Percentiles rank a stretch among this genome's conserved stretches.
phyloP scores from a whole-genome alignment of 805 yeast genomes.

The Zygoascus tannicola region DNA sequence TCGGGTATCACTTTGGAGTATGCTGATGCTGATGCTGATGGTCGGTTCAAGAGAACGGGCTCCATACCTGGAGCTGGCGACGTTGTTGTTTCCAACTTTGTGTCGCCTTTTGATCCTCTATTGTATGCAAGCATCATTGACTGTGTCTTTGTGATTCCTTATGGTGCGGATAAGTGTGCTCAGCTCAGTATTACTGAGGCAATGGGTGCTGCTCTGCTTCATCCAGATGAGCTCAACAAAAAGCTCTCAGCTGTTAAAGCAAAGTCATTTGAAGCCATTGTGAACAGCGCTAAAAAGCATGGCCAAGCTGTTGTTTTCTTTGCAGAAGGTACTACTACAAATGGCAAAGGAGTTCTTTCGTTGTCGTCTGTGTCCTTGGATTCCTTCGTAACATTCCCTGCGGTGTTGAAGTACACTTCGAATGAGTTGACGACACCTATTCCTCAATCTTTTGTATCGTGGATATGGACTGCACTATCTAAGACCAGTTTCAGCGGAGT shows the following conservation, averaged over 20 bases:
- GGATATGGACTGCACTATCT: conserved; percentile 19
- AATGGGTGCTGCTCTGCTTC: neutral
- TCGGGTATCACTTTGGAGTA: conserved; percentile 1
- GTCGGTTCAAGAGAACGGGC: neutral
- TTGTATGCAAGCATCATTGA: conserved; percentile 26
- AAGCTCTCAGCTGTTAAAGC: conserved; percentile 7
- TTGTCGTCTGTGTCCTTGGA: conserved; percentile 30
- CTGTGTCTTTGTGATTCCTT: conserved; percentile 34
- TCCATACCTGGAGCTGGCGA: conserved; percentile 37
- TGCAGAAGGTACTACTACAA: conserved; percentile 79
- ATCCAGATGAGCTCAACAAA: neutral
- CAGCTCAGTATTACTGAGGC: neutral
- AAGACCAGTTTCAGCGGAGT: conserved; percentile 20
- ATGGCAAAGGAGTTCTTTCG: conserved; percentile 67
- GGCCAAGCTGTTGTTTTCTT: conserved; percentile 47
- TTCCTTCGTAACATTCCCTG: conserved; percentile 19
- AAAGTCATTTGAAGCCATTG: conserved; percentile 12
- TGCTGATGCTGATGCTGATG: neutral
- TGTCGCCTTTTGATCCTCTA: conserved; percentile 50
- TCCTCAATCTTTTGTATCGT: conserved; percentile 23
- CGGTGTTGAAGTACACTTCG: conserved; percentile 28
- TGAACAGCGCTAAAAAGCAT: conserved; percentile 22
- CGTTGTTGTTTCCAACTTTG: conserved; percentile 46
- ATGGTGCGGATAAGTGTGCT: conserved; percentile 8
- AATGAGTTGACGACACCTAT: conserved; percentile 27